Percentiles rank a stretch among this genome's conserved stretches.
phyloP scores from a whole-genome alignment of 306 rosid species.

The Malus sieversii region DNA sequence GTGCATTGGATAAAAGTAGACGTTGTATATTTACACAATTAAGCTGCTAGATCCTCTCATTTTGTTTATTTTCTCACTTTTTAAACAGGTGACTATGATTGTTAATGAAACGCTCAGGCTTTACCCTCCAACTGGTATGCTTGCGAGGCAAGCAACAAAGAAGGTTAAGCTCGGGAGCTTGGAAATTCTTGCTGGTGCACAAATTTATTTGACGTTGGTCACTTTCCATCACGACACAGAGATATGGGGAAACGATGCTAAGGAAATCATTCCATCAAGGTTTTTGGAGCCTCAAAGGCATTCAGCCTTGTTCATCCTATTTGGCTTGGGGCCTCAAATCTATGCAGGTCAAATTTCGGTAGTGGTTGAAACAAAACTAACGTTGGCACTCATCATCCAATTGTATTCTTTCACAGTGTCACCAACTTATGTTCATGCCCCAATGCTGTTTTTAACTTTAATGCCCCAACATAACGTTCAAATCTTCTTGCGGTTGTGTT shows the following conservation, averaged over 20 bases:
- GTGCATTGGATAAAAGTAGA: too few species aligned
- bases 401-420: conserved; percentile 36
- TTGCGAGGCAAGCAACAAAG: conserved; percentile 38
- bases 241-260: conserved; percentile 70
- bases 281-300: conserved; percentile 51
- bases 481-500: neutral
- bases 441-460: conserved; percentile 22
- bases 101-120: conserved; percentile 62
- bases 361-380: conserved; percentile 42
- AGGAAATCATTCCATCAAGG: conserved; percentile 49
- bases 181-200: conserved; percentile 46
- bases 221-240: conserved; percentile 48
- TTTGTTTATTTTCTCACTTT: neutral
- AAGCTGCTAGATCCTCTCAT: neutral
- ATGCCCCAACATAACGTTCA: conserved; percentile 52
- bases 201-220: conserved; percentile 43
- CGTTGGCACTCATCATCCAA: conserved; percentile 37
- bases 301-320: conserved; percentile 49
- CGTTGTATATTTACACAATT: too few species aligned
- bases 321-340: conserved; percentile 47
- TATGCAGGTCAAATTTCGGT: conserved; percentile 65
- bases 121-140: conserved; percentile 46
- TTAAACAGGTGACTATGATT: conserved; percentile 51
- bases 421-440: conserved; percentile 47
- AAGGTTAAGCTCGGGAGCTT: conserved; percentile 41